Base-by-base conservation (phyloP, 441 rosid species). In the Lepidium campestre region DNA sequence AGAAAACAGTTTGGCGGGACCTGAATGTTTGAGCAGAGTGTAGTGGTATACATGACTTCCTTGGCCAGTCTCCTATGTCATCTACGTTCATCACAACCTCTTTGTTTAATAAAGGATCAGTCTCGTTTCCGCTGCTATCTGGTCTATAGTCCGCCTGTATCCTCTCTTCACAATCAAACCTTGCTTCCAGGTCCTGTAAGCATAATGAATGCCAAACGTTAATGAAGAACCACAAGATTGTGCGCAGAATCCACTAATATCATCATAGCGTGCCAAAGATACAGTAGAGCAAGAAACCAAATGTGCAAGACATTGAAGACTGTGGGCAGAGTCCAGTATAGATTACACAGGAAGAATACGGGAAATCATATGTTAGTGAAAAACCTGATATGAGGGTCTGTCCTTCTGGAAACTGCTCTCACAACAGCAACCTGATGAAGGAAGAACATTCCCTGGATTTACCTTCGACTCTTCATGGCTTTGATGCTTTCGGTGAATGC, bases 141-240 rank as follows among this genome's bases (percentile, higher is more conserved):
- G 62, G 57, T 69, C 27, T 75, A 68, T n/a, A 20, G 31, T 63
- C 64, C 44, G 56, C 32, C 19, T 20, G 23, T 31, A 59, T 35
- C 62, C 58, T 84, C 49, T 53, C 60, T 34, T 72, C 63, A 39
- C 58, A 37, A 68, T 37, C 46, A 37, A 65, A 22, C 65, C 73
- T 78, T 34, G 37, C 78, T 72, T 72, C 85, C 27, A 68, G 57
- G 68, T 75, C 90, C 98, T 93, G 88, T 54, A 54, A 65, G 68
- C 46, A 14, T 34, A 53, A 34, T 2, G 40, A 65, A 46, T n/a
- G 36, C 13, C 1, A 3, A 34, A 17, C 31, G 4, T 67, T 45
- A 17, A 39, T 47, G n/a, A 36, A 19, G 22, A 22, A 39, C 41
- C 47, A 54, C 67, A 50, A 27, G 8, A 35, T 2, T 41, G 19